Percentiles rank a stretch among this genome's conserved stretches.
These are phyloP conservation scores for Macaranga tanarius DNA, from an alignment of 441 rosid species.

Conservation along the genomic window DNA sequence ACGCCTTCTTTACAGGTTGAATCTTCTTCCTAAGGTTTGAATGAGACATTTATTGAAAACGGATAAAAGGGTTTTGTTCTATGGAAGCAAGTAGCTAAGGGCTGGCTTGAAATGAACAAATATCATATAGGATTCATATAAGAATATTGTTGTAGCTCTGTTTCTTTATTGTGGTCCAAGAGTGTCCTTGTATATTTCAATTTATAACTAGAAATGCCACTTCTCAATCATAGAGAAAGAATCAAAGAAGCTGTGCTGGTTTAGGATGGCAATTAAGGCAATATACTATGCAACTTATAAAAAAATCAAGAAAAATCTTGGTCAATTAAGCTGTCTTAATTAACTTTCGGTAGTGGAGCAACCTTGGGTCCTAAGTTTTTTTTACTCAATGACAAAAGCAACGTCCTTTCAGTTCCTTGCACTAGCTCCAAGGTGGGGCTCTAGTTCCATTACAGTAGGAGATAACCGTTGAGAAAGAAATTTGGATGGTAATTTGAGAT, in stretches of 20 bases:
- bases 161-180: not conserved
- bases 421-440: slow-evolving; percentile 11
- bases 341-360: slow-evolving; percentile 36
- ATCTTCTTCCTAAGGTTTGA: slow-evolving; percentile 54
- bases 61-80: slow-evolving; percentile 5
- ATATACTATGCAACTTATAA: not conserved
- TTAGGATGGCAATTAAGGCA: slow-evolving; percentile 24
- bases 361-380: slow-evolving; percentile 37
- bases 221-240: slow-evolving; percentile 11
- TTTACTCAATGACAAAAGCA: not conserved
- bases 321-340: slow-evolving; percentile 16
- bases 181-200: slow-evolving; percentile 6
- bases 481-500: not conserved
- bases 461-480: not conserved
- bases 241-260: slow-evolving; percentile 11
- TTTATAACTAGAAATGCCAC: no score
- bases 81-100: not conserved
- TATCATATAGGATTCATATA: not conserved
- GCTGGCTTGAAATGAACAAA: not conserved
- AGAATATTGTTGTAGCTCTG: not conserved
- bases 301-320: not conserved
- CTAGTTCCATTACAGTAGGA: slow-evolving; percentile 1
- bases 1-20: slow-evolving; percentile 51
- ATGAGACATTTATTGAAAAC: slow-evolving; percentile 38
- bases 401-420: not conserved